phyloP scores from a whole-genome alignment of 495 filamentous ascomycete genomes.

The Talaromyces trachyspermus region DNA sequence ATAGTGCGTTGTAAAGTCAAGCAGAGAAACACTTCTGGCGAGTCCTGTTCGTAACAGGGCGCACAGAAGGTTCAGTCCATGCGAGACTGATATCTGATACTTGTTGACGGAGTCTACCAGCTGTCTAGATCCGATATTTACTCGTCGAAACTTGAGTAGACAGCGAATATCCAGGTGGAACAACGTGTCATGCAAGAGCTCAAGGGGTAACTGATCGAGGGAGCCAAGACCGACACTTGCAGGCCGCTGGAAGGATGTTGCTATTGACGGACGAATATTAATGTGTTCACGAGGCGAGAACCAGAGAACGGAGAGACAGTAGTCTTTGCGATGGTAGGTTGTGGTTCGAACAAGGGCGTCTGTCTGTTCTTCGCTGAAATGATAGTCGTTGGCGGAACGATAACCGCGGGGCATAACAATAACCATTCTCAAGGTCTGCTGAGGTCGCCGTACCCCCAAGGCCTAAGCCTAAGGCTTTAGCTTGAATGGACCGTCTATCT shows the following conservation, averaged over 20 bases:
- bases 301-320: constrained; percentile 25
- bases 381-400: constrained; percentile 14
- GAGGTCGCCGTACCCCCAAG: no score
- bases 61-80: constrained; percentile 32
- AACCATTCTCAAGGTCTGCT: constrained; percentile 16
- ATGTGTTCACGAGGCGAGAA: constrained; percentile 18
- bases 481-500: no score
- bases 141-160: constrained; percentile 32
- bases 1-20: constrained; percentile 28
- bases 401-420: constrained; percentile 12
- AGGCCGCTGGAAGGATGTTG: constrained; percentile 24
- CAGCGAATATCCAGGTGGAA: constrained; percentile 30
- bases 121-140: constrained; percentile 26
- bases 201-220: constrained; percentile 28
- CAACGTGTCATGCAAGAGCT: constrained; percentile 27
- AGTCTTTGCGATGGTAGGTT: constrained; percentile 30
- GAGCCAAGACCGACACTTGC: constrained; percentile 19
- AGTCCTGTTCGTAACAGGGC: constrained; percentile 32
- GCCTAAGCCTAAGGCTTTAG: no score
- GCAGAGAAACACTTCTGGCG: constrained; percentile 21
- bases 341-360: constrained; percentile 22
- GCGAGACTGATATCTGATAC: constrained; percentile 25
- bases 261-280: constrained; percentile 20
- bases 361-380: constrained; percentile 18
- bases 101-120: constrained; percentile 25